Evolutionary conservation across 1,139 yeast genomes (phyloP).

Genomic region (Pneumocystis sp.): DNA sequence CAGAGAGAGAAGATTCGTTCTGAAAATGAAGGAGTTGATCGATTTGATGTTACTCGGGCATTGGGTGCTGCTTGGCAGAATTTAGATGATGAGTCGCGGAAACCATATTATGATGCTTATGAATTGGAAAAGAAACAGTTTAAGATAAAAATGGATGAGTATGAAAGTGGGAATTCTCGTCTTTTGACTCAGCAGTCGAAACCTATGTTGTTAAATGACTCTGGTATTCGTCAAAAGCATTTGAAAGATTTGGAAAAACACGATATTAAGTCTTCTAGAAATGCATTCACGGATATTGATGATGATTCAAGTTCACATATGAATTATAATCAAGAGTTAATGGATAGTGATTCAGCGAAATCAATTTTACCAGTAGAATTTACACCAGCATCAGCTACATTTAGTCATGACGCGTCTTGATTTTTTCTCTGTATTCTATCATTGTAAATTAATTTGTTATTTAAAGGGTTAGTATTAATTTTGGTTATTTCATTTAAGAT

Average conservation of each 20-base stretch:
- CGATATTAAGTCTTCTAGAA: not conserved
- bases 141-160: slow-evolving; percentile 55
- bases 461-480: not conserved
- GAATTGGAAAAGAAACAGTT: slow-evolving; percentile 71
- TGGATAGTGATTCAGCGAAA: not conserved
- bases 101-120: slow-evolving; percentile 61
- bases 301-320: not conserved
- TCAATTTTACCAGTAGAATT: not conserved
- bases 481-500: not conserved
- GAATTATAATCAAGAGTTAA: not conserved
- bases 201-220: not conserved
- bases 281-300: not conserved
- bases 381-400: not conserved
- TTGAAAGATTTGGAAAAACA: not conserved
- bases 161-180: slow-evolving; percentile 21
- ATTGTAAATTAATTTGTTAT: not conserved
- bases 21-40: slow-evolving; percentile 36
- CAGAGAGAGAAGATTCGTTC: slow-evolving; percentile 59
- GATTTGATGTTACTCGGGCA: slow-evolving; percentile 53
- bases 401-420: not conserved
- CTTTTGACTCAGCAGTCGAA: not conserved
- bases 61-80: slow-evolving; percentile 80
- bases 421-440: not conserved
- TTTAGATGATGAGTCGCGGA: slow-evolving; percentile 52
- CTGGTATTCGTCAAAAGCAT: not conserved